Conservation (phyloP, 257 asterid species). For the Scutellaria minor region DNA sequence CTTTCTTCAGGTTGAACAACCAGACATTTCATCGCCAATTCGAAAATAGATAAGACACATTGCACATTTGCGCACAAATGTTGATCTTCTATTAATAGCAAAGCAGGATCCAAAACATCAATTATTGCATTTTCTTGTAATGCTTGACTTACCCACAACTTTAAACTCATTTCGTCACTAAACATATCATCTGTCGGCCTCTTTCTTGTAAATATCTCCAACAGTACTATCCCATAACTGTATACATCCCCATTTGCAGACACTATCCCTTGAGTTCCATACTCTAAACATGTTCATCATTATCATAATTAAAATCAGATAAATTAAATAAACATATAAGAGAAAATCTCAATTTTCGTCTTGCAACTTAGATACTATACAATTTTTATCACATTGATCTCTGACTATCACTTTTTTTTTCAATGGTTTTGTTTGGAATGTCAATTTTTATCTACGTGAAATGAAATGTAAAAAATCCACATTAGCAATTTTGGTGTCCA, state of each 20-base stretch:
- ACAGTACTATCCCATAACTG: not conserved
- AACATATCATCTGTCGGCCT: conserved; percentile 41
- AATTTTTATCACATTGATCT: too few species aligned
- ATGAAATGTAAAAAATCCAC: too few species aligned
- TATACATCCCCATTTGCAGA: not conserved
- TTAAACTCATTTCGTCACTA: conserved; percentile 39
- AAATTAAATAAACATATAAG: too few species aligned
- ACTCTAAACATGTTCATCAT: not conserved
- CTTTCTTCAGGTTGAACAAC: not conserved
- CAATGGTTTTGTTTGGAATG: too few species aligned
- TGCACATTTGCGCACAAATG: conserved; percentile 3
- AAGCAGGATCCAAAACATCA: conserved; percentile 22
- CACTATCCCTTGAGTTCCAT: not conserved
- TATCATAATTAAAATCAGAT: not conserved
- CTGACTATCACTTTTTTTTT: too few species aligned
- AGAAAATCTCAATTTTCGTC: too few species aligned
- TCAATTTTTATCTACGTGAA: too few species aligned
- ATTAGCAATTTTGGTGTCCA: too few species aligned
- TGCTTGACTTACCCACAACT: conserved; percentile 37
- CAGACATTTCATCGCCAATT: conserved; percentile 25
- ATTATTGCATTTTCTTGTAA: conserved; percentile 20
- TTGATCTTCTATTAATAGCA: conserved; percentile 20
- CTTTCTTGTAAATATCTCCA: conserved; percentile 31
- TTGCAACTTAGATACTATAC: too few species aligned
- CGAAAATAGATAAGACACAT: conserved; percentile 26